Base-by-base conservation (phyloP, 2,329 filamentous ascomycete genomes). In the Huntiella decipiens region DNA sequence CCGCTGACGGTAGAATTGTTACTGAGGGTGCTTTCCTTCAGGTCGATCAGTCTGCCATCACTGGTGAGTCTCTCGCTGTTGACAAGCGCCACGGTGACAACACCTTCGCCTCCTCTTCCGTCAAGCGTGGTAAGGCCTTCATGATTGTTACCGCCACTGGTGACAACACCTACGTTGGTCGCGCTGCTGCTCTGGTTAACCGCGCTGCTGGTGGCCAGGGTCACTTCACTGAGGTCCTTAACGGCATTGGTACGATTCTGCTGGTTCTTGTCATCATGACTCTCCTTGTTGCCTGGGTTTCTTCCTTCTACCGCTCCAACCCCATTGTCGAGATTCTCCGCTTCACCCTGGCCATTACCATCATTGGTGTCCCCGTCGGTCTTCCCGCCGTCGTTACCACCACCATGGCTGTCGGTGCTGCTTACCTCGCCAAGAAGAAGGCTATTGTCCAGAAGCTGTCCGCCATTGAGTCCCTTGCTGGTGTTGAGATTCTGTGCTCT, bases 361-460 rank as follows among this genome's bases (percentile, higher is more conserved):
- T 93, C 53, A 82, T 92, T 51, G 85, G 85, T 73, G 85, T 93
- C 19, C 85, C 85, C 46, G 85, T 93, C 64, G 85, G 85, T 78
- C 82, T 93, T 53, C 85, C 85, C 50, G 85, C 83, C 55, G 85
- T 93, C 66, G 84, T 92, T 51, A 93, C 86, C 56, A 93, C 85
- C 55, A 93, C 85, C 59, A 91, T 93, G 84, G 85, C 85, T 60
- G 85, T 93, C 61, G 85, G 85, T 67, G 85, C 85, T 53, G 82
- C 84, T 52, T 91, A 91, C 63, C 75, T 93, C 50, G 85, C 85
- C 57, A 87, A 86, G 71, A 87, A 88, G 72, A 77, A 87, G 68
- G 86, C 85, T 46, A 92, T 93, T 54, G 85, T 93, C 53, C 85
- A 92, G 68, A 92, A 88, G 70, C 77, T 93, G 45, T 85, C 80